Evolutionary conservation across 2,329 filamentous ascomycete genomes (phyloP).

Genomic region (Clarireedia monteithiana): DNA sequence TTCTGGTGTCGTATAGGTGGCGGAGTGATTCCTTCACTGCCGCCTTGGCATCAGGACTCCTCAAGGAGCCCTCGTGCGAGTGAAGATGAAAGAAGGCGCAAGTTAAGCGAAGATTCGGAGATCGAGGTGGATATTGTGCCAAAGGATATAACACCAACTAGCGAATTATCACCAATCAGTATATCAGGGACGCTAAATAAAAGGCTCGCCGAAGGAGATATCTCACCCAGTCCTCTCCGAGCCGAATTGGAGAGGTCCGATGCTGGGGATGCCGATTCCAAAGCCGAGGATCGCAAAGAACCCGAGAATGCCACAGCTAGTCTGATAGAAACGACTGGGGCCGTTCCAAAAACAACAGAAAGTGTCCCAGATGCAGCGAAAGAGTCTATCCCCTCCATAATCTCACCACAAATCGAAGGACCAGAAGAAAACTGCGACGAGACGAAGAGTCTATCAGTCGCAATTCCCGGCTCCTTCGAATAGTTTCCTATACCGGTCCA

Average conservation of each 20-base stretch:
- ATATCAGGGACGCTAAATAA: neutral
- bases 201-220: conserved; percentile 1
- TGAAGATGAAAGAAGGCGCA: conserved; percentile 24
- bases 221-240: conserved; percentile 4
- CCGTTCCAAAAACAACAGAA: neutral
- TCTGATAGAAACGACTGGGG: neutral
- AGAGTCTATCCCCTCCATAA: conserved; percentile 19
- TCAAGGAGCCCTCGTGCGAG: conserved; percentile 23
- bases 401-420: conserved; percentile 15
- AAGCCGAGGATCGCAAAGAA: neutral
- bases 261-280: neutral
- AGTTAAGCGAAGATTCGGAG: conserved; percentile 25
- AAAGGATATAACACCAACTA: conserved; percentile 24
- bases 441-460: conserved; percentile 22
- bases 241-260: neutral
- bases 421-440: conserved; percentile 23
- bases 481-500: neutral
- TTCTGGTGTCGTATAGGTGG: conserved; percentile 94
- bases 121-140: conserved; percentile 26
- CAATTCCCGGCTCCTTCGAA: conserved; percentile 23
- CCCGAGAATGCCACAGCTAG: neutral
- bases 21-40: conserved; percentile 63
- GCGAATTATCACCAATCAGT: conserved; percentile 10
- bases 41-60: conserved; percentile 18
- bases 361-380: conserved; percentile 6